These are phyloP conservation scores for Eucalyptus pauciflora DNA, from an alignment of 345 rosid genomes.

Conservation along the genomic window DNA sequence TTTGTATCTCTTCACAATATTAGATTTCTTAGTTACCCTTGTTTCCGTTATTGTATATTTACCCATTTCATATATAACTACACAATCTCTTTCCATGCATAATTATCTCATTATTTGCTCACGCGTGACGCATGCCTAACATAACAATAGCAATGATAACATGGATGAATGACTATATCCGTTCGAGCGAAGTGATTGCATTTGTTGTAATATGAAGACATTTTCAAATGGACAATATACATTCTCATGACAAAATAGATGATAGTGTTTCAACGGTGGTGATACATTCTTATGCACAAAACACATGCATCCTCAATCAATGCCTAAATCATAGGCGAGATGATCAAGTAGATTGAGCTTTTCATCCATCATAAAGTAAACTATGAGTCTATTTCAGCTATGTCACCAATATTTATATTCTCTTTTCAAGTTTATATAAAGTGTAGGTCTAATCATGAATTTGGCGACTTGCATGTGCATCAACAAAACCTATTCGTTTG, in stretches of 20 bases:
- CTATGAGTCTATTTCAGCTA: not conserved
- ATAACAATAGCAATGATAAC: too few species aligned
- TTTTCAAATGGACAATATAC: not conserved
- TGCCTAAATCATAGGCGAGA: not conserved
- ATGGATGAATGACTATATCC: too few species aligned
- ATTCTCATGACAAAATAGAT: accelerated
- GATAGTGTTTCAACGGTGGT: accelerated
- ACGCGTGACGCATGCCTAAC: too few species aligned
- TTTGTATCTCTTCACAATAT: too few species aligned
- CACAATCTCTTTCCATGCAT: too few species aligned
- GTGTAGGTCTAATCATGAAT: not conserved
- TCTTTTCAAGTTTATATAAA: too few species aligned
- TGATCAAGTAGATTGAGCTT: not conserved
- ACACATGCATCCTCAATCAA: not conserved
- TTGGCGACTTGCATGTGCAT: not conserved
- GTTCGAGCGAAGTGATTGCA: not conserved
- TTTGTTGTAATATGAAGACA: too few species aligned
- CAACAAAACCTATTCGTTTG: accelerated
- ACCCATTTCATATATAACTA: too few species aligned
- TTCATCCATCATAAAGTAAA: not conserved
- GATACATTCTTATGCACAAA: not conserved
- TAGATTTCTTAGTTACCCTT: too few species aligned
- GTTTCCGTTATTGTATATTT: too few species aligned
- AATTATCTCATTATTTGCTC: too few species aligned
- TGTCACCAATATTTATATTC: too few species aligned